Evolutionary conservation across 1,139 yeast genomes (phyloP).

Genomic region (Candida labiduridarum): DNA sequence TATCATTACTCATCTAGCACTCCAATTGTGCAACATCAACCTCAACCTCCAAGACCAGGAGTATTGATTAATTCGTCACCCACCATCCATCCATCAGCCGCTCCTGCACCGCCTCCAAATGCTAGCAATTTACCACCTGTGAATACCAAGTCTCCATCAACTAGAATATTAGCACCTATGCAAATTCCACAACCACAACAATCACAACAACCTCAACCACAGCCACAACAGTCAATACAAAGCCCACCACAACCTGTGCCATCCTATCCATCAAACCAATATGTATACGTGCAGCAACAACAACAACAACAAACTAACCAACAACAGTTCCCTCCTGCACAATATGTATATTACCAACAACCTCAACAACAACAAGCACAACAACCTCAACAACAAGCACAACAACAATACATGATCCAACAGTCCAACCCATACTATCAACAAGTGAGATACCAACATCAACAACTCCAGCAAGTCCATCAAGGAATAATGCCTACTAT

Average conservation of each 20-base stretch:
- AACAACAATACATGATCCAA: not conserved
- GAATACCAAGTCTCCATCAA: not conserved
- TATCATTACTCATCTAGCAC: not conserved
- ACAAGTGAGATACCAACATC: not conserved
- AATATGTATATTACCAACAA: constrained; percentile 1
- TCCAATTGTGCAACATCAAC: not conserved
- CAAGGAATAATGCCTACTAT: not conserved
- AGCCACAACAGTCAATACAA: not conserved
- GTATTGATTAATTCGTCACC: not conserved
- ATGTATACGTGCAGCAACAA: not conserved
- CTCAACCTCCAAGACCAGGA: not conserved
- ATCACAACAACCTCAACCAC: not conserved
- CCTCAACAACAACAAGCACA: constrained; percentile 1
- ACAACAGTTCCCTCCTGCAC: not conserved
- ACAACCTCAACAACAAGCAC: not conserved
- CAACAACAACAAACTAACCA: not conserved
- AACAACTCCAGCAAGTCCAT: constrained; percentile 1
- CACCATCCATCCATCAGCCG: not conserved
- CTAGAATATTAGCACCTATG: constrained; percentile 1
- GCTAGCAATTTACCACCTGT: not conserved
- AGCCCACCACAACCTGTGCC: not conserved
- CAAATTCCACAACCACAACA: not conserved
- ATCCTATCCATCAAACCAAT: not conserved
- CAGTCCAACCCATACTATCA: not conserved
- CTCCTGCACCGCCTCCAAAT: not conserved